Conservation (phyloP, 257 asterid species). For the Plantago elongata region DNA sequence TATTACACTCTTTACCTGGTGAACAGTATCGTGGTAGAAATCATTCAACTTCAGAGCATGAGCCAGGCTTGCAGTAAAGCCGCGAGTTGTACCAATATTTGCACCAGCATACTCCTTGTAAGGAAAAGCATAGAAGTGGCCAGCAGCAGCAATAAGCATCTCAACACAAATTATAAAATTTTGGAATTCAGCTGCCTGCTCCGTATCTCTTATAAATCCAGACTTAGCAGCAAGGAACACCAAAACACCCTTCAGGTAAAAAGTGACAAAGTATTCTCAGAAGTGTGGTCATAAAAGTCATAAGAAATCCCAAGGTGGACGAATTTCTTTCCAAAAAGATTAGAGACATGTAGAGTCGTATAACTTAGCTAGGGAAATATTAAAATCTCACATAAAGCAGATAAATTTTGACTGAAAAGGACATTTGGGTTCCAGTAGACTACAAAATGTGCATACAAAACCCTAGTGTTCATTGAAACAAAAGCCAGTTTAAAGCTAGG, state of each 20-base stretch:
- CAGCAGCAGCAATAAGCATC: slow-evolving; percentile 94
- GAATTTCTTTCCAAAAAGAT: no score
- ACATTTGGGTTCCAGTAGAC: no score
- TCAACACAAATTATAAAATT: slow-evolving; percentile 85
- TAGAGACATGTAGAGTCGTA: no score
- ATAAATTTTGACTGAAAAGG: no score
- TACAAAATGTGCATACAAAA: no score
- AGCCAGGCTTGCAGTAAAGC: slow-evolving; percentile 75
- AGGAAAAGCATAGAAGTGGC: slow-evolving; percentile 91
- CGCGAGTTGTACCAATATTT: slow-evolving; percentile 64
- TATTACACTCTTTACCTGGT: slow-evolving; percentile 54
- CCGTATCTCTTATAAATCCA: slow-evolving; percentile 57
- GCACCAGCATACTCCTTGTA: slow-evolving; percentile 97
- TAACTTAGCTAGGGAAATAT: no score
- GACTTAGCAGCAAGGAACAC: slow-evolving; percentile 95
- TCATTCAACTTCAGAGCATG: slow-evolving; percentile 86
- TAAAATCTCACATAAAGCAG: no score
- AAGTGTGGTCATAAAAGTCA: no score
- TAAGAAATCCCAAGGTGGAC: no score
- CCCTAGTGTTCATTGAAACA: no score
- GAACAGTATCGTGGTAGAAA: slow-evolving; percentile 93
- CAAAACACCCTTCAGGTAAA: slow-evolving; percentile 69
- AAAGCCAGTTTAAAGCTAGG: no score
- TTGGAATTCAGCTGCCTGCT: slow-evolving; percentile 92
- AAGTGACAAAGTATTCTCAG: slow-evolving; percentile 13